Base-by-base conservation (phyloP, 139 green algal genomes). In the Picochlorum sp. region DNA sequence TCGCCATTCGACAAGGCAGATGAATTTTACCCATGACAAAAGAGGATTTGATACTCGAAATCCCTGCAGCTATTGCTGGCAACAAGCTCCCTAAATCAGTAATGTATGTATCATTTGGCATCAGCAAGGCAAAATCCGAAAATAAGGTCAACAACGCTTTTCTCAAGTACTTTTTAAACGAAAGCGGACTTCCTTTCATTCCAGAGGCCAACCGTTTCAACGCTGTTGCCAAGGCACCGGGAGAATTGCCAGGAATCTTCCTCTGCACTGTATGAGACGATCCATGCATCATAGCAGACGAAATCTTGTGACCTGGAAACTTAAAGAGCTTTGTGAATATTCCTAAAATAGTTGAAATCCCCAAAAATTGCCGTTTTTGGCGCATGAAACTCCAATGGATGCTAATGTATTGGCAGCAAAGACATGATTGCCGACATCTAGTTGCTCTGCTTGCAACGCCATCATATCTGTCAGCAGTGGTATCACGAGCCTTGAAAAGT, bases 101-200 rank as follows among this genome's bases (percentile, higher is more conserved):
- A 0, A 79, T 14, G 34, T 66, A 72, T 26, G n/a, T 47, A 32
- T 47, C 38, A n/a, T 74, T 68, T 10, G 68, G 66, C 41, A 78
- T 64, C 34, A 68, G 49, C 45, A 70, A 41, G 3, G 50, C 37
- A 75, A 79, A 58, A 57, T 75, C 44, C 52, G 70, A 61, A 44
- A 91, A 91, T 44, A 90, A 66, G 7, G 78, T 65, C 63, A 92
- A 77, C 61, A 92, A 69, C 26, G 81, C 74, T 6, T 73, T 55
- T 18, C 73, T 76, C 18, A 91, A 55, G 56, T 91, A 73, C n/a
- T 75, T 79, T 7, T 75, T 70, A 1, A 69, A 60, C 0, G 24
- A 18, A 4, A 62, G 23, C 1, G 45, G 44, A 1, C 72, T 70
- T 7, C 58, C 13, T 18, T 61, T 55, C 20, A 82, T 41, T 13